Evolutionary conservation across 192 early-diverging fungal species (phyloP).

Genomic region (Coemansia sp.): DNA sequence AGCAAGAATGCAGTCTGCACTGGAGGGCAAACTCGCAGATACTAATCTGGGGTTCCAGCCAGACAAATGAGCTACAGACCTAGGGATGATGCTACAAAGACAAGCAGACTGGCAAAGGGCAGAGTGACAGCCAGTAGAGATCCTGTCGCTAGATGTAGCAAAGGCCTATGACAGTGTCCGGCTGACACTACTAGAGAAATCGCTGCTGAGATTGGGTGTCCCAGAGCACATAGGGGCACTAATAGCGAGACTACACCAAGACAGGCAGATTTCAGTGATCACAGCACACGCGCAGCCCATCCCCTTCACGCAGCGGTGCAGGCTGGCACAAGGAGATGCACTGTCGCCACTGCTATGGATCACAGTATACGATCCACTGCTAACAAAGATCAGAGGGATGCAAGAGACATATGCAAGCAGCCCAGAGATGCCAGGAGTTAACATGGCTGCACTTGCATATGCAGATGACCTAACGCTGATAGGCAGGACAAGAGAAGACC

Average conservation of each 20-base stretch:
- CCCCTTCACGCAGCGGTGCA: conserved; percentile 6
- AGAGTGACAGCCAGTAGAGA: background rate
- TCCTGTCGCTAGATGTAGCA: conserved; percentile 12
- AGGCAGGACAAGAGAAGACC: background rate
- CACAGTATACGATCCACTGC: conserved; percentile 10
- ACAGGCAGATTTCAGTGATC: background rate
- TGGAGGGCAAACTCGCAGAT: background rate
- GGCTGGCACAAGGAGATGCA: conserved; percentile 10
- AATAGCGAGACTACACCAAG: conserved; percentile 1
- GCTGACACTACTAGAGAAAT: background rate
- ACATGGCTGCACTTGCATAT: conserved; percentile 1
- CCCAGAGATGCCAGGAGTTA: background rate
- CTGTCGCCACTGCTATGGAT: conserved; percentile 17
- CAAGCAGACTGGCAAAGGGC: background rate
- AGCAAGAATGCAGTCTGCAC: background rate
- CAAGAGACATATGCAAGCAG: background rate
- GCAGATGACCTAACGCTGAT: conserved; percentile 15
- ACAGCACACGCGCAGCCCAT: background rate
- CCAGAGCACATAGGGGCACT: background rate
- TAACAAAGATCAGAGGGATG: background rate
- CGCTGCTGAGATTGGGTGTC: background rate
- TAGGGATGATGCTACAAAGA: conserved; percentile 4
- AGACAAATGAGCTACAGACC: conserved; percentile 9
- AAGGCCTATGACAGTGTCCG: conserved; percentile 18
- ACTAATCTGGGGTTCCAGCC: conserved; percentile 10